Base-by-base conservation (phyloP, 768 basidiomycete species). In the Xerocomellus chrysenteron region DNA sequence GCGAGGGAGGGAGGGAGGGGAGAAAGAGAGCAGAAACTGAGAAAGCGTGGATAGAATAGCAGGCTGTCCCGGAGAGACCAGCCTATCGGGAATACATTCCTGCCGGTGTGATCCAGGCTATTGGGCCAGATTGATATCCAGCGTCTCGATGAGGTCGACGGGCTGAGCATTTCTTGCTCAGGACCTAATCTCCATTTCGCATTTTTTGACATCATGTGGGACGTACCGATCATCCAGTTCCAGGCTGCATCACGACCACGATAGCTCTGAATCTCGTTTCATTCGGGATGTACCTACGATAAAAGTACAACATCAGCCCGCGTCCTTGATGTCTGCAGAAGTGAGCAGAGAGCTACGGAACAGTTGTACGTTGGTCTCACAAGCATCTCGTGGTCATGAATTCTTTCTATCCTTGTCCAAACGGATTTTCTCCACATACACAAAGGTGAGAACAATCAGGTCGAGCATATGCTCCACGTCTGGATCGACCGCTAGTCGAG, bases 351-450 rank as follows among this genome's bases (percentile, higher is more conserved):
- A 53, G 21, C 12, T 36, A 35, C 7, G 17, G 37, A 41, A 45
- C 12, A 32, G 17, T 21, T 30, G 30, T 30, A 40, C 26, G 14
- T 45, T 26, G 8, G 21, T 32, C 37, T 63, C 50, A 55, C 56
- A 55, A 47, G 3, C 16, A 52, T 39, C 30, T 47, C 40, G 67
- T 30, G 19, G 21, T 35, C 47, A 47, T 0, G 16, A 30, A 26
- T 13, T 55, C 26, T 21, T 21, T 21, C 2, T 5, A 16, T 69
- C 68, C 43, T 64, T 69, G 36, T 69, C 63, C 59, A 58, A 60
- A 35, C 66, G 65, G 5, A 71, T 21, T 48, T 73, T 73, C 50
- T 73, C 69, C n/a, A 71, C 66, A 40, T 69, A 72, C 24, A 73
- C 62, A 24, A 72, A 73, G 1, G 69, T 73, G 19, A 71, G 58